Conservation (phyloP, 1,284 basidiomycete species). For the Entoloma clypeatum region DNA sequence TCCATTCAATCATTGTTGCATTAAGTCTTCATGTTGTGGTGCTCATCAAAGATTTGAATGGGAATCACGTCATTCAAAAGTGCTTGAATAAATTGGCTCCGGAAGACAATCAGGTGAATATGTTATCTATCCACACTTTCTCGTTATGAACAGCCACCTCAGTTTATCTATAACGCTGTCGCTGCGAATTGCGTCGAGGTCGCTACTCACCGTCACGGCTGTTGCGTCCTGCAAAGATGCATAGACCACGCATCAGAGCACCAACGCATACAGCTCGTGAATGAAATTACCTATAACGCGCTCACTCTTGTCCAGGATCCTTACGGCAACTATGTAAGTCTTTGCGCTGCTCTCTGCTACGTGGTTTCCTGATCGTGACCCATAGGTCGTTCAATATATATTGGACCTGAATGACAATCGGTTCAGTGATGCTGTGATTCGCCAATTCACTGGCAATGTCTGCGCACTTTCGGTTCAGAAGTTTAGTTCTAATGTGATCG, state of each 20-base stretch:
- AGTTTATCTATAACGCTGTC: slow-evolving; percentile 99
- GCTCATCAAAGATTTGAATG: slow-evolving; percentile 99
- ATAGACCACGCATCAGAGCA: slow-evolving; percentile 97
- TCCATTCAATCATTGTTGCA: slow-evolving; percentile 95
- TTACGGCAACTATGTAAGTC: slow-evolving; percentile 89
- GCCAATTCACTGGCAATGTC: slow-evolving; percentile 97
- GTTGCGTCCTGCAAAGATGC: slow-evolving; percentile 97
- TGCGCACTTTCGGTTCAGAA: slow-evolving; percentile 98
- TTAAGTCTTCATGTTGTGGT: slow-evolving; percentile 97
- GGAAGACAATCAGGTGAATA: slow-evolving; percentile 89
- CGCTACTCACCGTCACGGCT: slow-evolving; percentile 98
- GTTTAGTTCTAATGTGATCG: slow-evolving; percentile 94
- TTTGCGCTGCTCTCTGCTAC: slow-evolving; percentile 6
- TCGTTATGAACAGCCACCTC: background rate
- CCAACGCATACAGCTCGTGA: slow-evolving; percentile 95
- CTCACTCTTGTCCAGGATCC: slow-evolving; percentile 98
- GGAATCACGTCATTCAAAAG: slow-evolving; percentile 99
- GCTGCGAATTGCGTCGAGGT: slow-evolving; percentile 99
- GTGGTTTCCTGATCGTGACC: slow-evolving; percentile 9
- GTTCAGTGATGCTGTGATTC: slow-evolving; percentile 96
- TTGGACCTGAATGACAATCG: slow-evolving; percentile 97
- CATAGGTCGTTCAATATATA: slow-evolving; percentile 92
- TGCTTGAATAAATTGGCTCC: slow-evolving; percentile 97
- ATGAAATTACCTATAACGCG: slow-evolving; percentile 98
- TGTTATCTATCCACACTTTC: background rate